Base-by-base conservation (phyloP, 805 yeast genomes). In the Candida coleopterorum region DNA sequence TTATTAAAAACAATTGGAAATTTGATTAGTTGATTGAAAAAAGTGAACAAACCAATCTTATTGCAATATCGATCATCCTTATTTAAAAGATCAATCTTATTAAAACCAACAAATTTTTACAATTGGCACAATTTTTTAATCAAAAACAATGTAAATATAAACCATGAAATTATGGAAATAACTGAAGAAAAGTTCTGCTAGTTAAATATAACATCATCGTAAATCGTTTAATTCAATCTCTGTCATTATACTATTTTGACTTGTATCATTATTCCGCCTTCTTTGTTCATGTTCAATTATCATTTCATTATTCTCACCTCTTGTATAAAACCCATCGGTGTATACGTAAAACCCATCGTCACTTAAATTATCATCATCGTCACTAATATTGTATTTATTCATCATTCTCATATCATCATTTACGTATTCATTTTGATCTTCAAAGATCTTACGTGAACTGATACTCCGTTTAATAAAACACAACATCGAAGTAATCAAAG, bases 391-490 rank as follows among this genome's bases (percentile, higher is more conserved):
- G 29, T 48, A 46, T 11, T 21, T 17, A 12, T 21, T 6, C 27
- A 55, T 43, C 35, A 49, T 47, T 39, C 62, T 48, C 66, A 61
- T 60, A 34, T 61, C 67, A 37, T 62, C 64, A 39, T 56, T 58
- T 11, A 48, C 53, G 39, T 56, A 51, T 26, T 46, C 48, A 14
- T 45, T 53, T 18, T 59, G 64, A 29, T 28, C 28, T 21, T 63
- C 63, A 35, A 65, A 53, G 39, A 61, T 61, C 50, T 61, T 52
- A 48, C 81, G 53, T 14, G 81, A 70, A 17, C 74, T 69, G 4
- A 78, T 74, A 0, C 84, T 72, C 46, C 96, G 66, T 50, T 89
- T 76, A 66, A 82, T 70, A 36, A 85, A 70, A 55, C 95, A 86
- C 14, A 84, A 58, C 44, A 81, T 54, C 2, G 87, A 72, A 1